A percentile compares a stretch with the other conserved stretches of the same genome.
phyloP scores from a whole-genome alignment of 257 asterid genomes.

The Vinca minor region DNA sequence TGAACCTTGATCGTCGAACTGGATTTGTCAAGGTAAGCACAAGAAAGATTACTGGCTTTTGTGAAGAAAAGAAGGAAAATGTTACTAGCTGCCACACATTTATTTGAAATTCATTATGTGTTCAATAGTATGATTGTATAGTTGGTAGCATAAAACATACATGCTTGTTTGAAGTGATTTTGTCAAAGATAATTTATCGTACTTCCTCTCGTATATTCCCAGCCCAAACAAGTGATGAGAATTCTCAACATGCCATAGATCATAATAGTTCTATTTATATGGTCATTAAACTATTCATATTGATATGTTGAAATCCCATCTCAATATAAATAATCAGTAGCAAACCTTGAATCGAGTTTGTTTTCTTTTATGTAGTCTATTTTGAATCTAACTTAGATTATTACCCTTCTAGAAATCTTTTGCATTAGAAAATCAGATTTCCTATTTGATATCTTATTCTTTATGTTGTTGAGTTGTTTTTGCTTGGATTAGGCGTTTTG shows the following conservation, averaged over 20 bases:
- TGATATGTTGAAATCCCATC: neutral
- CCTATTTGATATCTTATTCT: neutral
- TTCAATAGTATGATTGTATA: neutral
- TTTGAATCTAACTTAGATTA: neutral
- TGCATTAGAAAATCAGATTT: neutral
- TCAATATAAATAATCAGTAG: neutral
- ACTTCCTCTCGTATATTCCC: neutral
- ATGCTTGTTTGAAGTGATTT: neutral
- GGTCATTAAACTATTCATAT: neutral
- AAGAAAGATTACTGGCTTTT: neutral
- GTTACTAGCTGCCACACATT: neutral
- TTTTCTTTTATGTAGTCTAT: neutral
- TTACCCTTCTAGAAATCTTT: neutral
- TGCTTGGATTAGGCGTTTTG: neutral
- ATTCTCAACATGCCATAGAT: neutral
- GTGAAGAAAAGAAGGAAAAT: neutral
- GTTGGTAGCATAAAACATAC: neutral
- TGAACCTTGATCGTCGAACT: constrained; percentile 96
- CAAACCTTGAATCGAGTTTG: neutral
- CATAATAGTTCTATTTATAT: neutral
- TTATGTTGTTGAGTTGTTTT: neutral
- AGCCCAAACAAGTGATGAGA: neutral
- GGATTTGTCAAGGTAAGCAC: constrained; percentile 84
- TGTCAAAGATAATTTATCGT: neutral
- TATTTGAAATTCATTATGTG: neutral